Evolutionary conservation across 148 eudicot species (phyloP), one percentile per base, ranked within the genome.

Genomic region (Vaccinium macrocarpon): DNA sequence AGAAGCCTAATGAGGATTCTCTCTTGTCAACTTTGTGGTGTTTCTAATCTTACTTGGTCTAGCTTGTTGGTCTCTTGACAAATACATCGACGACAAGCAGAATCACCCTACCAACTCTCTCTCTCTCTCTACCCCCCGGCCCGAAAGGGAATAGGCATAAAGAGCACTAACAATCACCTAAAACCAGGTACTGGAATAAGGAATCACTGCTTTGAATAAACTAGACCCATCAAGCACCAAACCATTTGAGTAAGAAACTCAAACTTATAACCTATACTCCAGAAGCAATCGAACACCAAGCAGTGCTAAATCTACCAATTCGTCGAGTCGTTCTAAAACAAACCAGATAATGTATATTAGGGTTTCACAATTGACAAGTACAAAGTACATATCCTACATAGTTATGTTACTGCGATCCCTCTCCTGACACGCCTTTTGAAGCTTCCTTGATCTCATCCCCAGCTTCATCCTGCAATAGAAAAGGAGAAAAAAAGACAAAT

Each of bases 21-120:
- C 25, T 73, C 90, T 78, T 56, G 95, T 83, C 3, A 90, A 93
- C 81, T 85, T 88, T 51, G 95, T 90, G 15, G 91, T 91, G 0
- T 84, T 86, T 66, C 18, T 93, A 2, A 85, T 94, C 13, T 57
- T 93, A 8, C 80, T 92, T 1, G 95, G 93, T 8, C 90, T 93
- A 21, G 93, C 96, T 53, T 89, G 83, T 71, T 95, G 96, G 98
- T 93, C 93, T 64, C 88, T 91, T 62, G 87, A 95, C 88, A 93
- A 91, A 76, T 93, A 92, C 86, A 93, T 93, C 78, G 88, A 95
- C 70, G 95, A 93, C 21, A 86, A 86, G 27, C 98, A 88, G n/a
- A 35, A 35, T 2, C 38, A 84, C 98, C 91, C 83, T 92, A 96
- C 92, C 78, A 85, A 90, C 57, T 73, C 38, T 11, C 57, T 82